Percentiles rank a stretch among this genome's conserved stretches.
Evolutionary conservation across 495 filamentous ascomycete genomes (phyloP).

Genomic region (Staphylotrichum longicolle): DNA sequence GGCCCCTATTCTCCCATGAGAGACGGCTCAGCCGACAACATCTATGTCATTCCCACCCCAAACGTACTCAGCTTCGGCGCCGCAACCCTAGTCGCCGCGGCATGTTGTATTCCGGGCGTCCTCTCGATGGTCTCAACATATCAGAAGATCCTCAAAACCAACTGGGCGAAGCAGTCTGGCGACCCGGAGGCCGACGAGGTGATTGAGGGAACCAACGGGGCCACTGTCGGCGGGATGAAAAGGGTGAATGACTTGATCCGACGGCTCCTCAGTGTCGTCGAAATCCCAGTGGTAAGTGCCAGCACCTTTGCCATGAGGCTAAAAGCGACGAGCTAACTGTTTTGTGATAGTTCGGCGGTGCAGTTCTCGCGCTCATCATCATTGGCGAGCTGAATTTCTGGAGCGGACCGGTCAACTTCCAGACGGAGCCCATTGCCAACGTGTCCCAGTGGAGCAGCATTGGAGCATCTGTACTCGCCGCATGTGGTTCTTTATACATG

Average conservation of each 20-base stretch:
- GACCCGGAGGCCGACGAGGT: slow-evolving; percentile 36
- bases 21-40: slow-evolving; percentile 48
- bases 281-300: slow-evolving; percentile 43
- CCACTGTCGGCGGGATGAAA: slow-evolving; percentile 50
- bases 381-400: slow-evolving; percentile 60
- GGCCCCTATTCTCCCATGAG: slow-evolving; percentile 53
- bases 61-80: slow-evolving; percentile 50
- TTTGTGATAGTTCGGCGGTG: slow-evolving; percentile 40
- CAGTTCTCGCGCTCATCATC: slow-evolving; percentile 54
- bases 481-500: slow-evolving; percentile 54
- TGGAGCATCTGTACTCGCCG: slow-evolving; percentile 53
- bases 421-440: slow-evolving; percentile 55
- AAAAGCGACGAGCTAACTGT: neutral
- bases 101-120: slow-evolving; percentile 58
- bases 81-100: slow-evolving; percentile 55
- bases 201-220: slow-evolving; percentile 56
- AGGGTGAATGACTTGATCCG: slow-evolving; percentile 46
- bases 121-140: slow-evolving; percentile 56
- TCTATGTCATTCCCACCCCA: slow-evolving; percentile 56
- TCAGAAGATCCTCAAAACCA: slow-evolving; percentile 58
- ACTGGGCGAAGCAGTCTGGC: slow-evolving; percentile 48
- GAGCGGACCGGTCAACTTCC: slow-evolving; percentile 47
- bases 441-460: slow-evolving; percentile 60
- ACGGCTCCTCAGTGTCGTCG: slow-evolving; percentile 46
- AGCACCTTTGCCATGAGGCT: neutral